Conservation (phyloP, 768 basidiomycete genomes). For the Auricularia sp. region DNA sequence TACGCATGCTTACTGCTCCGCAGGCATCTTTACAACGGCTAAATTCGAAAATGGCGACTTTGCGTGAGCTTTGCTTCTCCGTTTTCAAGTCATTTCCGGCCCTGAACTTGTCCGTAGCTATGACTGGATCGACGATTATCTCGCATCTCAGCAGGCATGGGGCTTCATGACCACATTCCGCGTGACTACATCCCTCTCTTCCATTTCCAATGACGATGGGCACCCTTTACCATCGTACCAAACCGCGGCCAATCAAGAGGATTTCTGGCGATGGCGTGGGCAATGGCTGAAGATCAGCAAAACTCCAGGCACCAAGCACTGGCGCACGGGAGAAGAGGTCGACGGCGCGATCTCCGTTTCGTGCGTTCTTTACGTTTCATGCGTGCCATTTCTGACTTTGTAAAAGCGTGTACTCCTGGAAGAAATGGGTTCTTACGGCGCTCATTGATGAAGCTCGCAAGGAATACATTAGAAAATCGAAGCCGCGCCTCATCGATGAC, state of each 20-base stretch:
- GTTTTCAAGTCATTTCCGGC: too few relatives aligned
- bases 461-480: conserved; percentile 31
- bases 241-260: background rate
- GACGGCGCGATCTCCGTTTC: background rate
- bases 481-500: conserved; percentile 25
- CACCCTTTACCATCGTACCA: background rate
- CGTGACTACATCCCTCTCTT: background rate
- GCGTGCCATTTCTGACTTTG: too few relatives aligned
- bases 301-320: background rate
- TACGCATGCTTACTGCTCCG: background rate
- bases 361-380: background rate
- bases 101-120: background rate
- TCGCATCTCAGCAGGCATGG: background rate
- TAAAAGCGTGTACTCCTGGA: conserved; percentile 32
- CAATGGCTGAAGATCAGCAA: background rate
- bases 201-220: background rate
- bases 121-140: conserved; percentile 1
- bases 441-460: conserved; percentile 33
- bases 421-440: conserved; percentile 30
- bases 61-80: background rate
- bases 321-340: background rate
- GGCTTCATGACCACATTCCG: background rate
- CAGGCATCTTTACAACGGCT: background rate
- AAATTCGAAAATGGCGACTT: background rate
- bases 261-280: background rate